Evolutionary conservation across 2,329 filamentous ascomycete genomes (phyloP), one percentile per base, ranked within the genome.

Genomic region (Seiridium cupressi): DNA sequence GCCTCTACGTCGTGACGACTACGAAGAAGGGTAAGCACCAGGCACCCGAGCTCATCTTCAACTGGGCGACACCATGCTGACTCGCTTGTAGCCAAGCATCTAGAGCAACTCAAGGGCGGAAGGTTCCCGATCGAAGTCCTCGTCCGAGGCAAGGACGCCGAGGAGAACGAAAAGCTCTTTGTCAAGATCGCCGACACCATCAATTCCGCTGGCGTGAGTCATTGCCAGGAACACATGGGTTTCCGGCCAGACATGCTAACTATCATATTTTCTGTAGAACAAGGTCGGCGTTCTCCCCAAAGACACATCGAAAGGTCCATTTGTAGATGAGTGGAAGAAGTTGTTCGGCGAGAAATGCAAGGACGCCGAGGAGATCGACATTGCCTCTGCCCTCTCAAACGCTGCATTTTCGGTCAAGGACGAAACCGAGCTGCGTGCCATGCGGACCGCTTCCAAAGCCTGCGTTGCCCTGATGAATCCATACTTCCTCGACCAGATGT

Each of bases 401-500:
- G 86, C 89, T 47, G 93, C 92, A 56, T 90, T 99, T 73, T 89
- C 94, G 13, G 85, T 97, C 74, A 99, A 99, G 77, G 95, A 98
- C 72, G 93, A 97, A 75, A 90, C 89, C 70, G 95, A 99, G 77
- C 82, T 99, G 66, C 91, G 94, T 66, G 89, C 92, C 9, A 97
- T 99, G 84, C 89, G 96, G 71, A 96, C 94, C 67, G 93, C 94
- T 4, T 95, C 95, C 59, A 91, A 95, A 72, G 94, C 95, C 51
- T 97, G 93, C 68, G 94, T 96, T 65, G 93, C 93, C 61, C 81
- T 98, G 62, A 96, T 98, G 89, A 92, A 92, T 55, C 92, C 94
- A 61, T 99, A 95, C 76, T 98, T 98, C 74, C 89, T 99, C 65
- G 95, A 99, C 72, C 93, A 97, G 74, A 98, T 99, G 93, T 97